Conservation (phyloP, 148 eudicot genomes). For the Bassia scoparia region DNA sequence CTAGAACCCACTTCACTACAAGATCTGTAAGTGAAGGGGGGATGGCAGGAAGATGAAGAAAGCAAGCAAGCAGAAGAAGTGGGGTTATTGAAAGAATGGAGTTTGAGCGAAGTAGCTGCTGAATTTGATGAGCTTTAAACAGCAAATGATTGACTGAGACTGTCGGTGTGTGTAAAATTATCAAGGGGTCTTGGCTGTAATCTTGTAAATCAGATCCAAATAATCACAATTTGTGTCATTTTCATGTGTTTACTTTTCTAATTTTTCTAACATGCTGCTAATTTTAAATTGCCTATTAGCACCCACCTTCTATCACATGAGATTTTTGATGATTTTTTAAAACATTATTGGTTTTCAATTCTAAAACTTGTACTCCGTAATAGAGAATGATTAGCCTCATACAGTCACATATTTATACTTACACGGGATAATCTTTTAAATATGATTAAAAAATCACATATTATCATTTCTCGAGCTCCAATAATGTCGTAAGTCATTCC, state of each 20-base stretch:
- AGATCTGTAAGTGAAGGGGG: constrained; percentile 21
- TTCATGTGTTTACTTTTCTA: too few species aligned
- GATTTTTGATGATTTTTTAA: too few species aligned
- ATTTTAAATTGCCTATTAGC: not conserved
- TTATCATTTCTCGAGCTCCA: too few species aligned
- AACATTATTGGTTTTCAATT: too few species aligned
- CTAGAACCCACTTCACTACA: not conserved
- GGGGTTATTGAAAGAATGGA: not conserved
- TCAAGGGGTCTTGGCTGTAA: not conserved
- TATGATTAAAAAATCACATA: too few species aligned
- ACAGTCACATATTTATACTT: too few species aligned
- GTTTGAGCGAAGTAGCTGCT: not conserved
- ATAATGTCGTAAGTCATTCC: too few species aligned
- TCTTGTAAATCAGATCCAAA: not conserved
- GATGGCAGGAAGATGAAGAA: not conserved
- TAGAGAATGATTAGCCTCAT: too few species aligned
- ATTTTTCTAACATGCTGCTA: too few species aligned
- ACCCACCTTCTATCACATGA: too few species aligned
- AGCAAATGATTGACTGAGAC: constrained; percentile 8
- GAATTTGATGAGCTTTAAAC: constrained; percentile 5
- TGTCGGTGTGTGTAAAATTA: constrained; percentile 9
- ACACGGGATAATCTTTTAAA: too few species aligned
- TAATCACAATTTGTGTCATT: not conserved
- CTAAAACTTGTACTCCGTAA: too few species aligned
- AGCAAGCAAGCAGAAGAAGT: not conserved